Evolutionary conservation across 1,284 basidiomycete genomes (phyloP).

Genomic region (Golubevia pallescens): DNA sequence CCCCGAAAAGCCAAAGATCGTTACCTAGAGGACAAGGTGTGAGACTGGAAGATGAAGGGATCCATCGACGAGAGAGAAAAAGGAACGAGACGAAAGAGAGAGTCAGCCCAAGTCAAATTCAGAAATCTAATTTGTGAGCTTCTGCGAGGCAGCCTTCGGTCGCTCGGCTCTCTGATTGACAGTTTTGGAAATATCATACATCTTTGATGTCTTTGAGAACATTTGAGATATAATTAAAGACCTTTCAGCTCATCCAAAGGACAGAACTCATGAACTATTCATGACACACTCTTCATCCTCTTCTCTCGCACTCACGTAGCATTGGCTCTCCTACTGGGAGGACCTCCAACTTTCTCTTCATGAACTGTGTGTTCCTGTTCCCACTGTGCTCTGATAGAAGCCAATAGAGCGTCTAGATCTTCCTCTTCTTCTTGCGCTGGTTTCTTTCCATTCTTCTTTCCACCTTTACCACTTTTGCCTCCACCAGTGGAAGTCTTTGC

Average conservation of each 20-base stretch:
- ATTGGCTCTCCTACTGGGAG: slow-evolving; percentile 53
- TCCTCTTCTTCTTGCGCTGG: slow-evolving; percentile 43
- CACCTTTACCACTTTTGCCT: slow-evolving; percentile 21
- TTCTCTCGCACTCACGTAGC: slow-evolving; percentile 22
- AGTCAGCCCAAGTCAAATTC: neutral
- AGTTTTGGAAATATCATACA: too few relatives aligned
- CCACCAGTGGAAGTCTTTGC: slow-evolving; percentile 19
- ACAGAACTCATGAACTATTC: too few relatives aligned
- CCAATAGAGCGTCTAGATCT: slow-evolving; percentile 55
- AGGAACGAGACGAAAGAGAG: neutral
- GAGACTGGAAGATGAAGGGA: slow-evolving; percentile 15
- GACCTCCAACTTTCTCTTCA: slow-evolving; percentile 46
- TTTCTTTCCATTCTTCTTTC: slow-evolving; percentile 22
- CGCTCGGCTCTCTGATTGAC: too few relatives aligned
- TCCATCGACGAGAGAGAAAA: too few relatives aligned
- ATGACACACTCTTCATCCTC: too few relatives aligned
- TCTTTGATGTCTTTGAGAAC: too few relatives aligned
- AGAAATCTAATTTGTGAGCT: too few relatives aligned
- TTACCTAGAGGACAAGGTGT: slow-evolving; percentile 59
- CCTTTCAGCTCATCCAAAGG: neutral
- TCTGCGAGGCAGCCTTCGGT: too few relatives aligned
- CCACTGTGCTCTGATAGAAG: slow-evolving; percentile 50
- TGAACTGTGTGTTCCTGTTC: slow-evolving; percentile 43
- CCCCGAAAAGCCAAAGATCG: slow-evolving; percentile 61
- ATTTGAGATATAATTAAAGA: neutral